Evolutionary conservation across 257 asterid genomes (phyloP).

Genomic region (Jacaranda copaia): DNA sequence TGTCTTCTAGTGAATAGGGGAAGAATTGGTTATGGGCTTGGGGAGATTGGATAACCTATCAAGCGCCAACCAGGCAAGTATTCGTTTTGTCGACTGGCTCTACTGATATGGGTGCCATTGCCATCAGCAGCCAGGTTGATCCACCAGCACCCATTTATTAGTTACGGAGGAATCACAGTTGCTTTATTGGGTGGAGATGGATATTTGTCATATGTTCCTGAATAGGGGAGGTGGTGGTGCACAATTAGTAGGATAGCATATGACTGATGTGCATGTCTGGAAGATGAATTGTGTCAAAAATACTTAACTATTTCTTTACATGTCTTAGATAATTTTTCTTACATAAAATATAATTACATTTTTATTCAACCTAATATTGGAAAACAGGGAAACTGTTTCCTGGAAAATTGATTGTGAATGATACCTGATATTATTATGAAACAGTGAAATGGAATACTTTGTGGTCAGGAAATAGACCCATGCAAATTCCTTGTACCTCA

Average conservation of each 20-base stretch:
- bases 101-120: neutral
- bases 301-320: neutral
- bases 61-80: neutral
- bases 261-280: neutral
- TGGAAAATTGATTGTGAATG: neutral
- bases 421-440: neutral
- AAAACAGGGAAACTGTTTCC: conserved; percentile 3
- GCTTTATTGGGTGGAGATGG: neutral
- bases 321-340: neutral
- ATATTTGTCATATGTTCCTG: neutral
- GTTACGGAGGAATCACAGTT: neutral
- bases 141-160: neutral
- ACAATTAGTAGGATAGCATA: neutral
- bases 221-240: neutral
- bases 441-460: neutral
- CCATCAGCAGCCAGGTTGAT: neutral
- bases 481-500: neutral
- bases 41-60: neutral
- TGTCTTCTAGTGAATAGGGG: neutral
- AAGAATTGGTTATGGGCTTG: neutral
- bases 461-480: neutral
- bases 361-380: neutral
- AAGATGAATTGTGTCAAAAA: neutral
- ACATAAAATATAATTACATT: neutral
- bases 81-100: neutral